Evolutionary conservation across 768 basidiomycete species (phyloP), one percentile per base, ranked within the genome.

Genomic region (Sistotremastrum suecicum): DNA sequence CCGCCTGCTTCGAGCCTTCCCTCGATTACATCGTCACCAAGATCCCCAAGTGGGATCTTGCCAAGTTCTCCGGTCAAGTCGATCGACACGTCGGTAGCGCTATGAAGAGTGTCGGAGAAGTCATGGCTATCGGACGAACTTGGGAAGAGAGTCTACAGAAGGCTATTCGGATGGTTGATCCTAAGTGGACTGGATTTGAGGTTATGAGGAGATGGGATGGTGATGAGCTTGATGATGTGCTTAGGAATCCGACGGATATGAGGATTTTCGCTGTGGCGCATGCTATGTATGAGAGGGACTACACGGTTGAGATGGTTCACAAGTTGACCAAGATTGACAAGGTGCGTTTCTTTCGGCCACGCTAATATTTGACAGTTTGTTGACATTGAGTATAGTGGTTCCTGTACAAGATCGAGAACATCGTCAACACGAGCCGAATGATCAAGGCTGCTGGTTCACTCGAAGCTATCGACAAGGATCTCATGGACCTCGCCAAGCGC

Each of bases 41-140:
- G 67, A 98, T 99, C 52, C 95, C 95, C 50, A 97, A 97, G 63
- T 98, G 95, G 94, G 95, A 99, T 66, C 70, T 99, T 46, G 91
- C 92, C 53, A 99, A 99, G 64, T 98, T 99, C 71, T 84, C 83
- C 20, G 67, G 80, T 37, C 87, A 94, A 57, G 95, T 98, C 48
- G 80, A 94, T 59, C 82, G 94, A 51, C 80, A 89, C 59, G 80
- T 98, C 44, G 95, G 94, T 29, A 97, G 92, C 3, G 78, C 94
- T 11, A 98, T 99, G 95, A 99, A 99, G 66, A 91, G 88, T 10
- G 95, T 99, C 45, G 95, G 95, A 45, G 95, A 99, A 63, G 94
- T 99, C 58, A 99, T 99, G 95, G 94, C 94, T 53, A 97, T 99
- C 55, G 95, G 95, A 35, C 83, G 95, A 53, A 99, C 95, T 1